phyloP scores from a whole-genome alignment of 208 protist genomes.

The Leptomonas pyrrhocoris region DNA sequence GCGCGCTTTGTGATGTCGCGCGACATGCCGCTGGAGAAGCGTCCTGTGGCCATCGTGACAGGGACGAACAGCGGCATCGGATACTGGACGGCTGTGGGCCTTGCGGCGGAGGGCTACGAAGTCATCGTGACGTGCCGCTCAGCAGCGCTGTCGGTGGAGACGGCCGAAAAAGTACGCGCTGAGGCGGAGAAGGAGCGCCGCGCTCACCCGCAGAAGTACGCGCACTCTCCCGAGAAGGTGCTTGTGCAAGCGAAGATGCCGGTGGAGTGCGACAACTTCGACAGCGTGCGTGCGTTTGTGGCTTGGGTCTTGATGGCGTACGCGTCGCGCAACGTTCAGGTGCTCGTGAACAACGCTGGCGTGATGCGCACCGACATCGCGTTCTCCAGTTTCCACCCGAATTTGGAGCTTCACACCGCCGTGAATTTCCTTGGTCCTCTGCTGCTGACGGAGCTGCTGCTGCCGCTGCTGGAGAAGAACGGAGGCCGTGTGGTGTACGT shows the following conservation, averaged over 20 bases:
- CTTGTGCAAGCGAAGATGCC: conserved; percentile 58
- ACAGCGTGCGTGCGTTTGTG: conserved; percentile 63
- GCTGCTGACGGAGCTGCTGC: conserved; percentile 85
- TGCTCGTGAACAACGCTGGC: conserved; percentile 91
- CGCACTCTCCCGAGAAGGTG: conserved; percentile 43
- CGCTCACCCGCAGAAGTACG: conserved; percentile 37
- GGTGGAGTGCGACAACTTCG: conserved; percentile 85
- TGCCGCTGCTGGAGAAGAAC: conserved; percentile 68
- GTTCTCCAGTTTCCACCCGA: conserved; percentile 53
- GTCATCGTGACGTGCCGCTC: conserved; percentile 85
- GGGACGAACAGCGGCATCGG: conserved; percentile 92
- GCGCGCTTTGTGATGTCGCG: conserved; percentile 46
- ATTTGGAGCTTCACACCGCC: conserved; percentile 81
- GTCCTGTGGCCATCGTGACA: conserved; percentile 87
- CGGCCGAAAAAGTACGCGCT: conserved; percentile 45
- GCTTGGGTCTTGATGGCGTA: conserved; percentile 51
- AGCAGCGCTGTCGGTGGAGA: conserved; percentile 49
- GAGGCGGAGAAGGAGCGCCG: conserved; percentile 43
- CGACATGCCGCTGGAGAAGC: conserved; percentile 52
- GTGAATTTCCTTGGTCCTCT: conserved; percentile 86
- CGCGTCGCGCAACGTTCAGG: conserved; percentile 61
- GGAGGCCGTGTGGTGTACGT: conserved; percentile 87
- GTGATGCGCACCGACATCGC: conserved; percentile 60
- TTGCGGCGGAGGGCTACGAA: conserved; percentile 78
- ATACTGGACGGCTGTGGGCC: conserved; percentile 75